Evolutionary conservation across 1,139 yeast species (phyloP), one percentile per base, ranked within the genome.

Genomic region (Candida sanyaensis): DNA sequence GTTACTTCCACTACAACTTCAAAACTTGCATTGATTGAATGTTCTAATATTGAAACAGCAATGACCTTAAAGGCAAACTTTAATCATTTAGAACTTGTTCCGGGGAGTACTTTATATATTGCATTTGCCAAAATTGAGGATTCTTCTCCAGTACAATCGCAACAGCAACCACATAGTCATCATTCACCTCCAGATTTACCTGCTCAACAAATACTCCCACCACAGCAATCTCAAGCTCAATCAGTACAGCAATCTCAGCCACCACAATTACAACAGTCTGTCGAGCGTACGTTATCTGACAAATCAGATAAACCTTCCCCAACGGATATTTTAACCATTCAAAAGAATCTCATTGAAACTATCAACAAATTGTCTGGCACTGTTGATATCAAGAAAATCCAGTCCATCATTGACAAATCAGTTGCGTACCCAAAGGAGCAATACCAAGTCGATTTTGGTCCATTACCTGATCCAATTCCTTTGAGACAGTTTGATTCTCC

Each of bases 401-500:
- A 57, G 1, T 69, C 76, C 2, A 54, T 74, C 3, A 60, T 75
- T 26, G 58, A 65, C 42, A 64, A 63, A 42, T 69, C 75, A 6
- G 50, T 65, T 13, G 54, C 62, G 6, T 71, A 64, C 51, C 63
- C 73, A 6, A 67, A 69, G 47, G 65, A 64, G 10, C 64, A 64
- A 45, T 75, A 75, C 56, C 70, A 66, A 50, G 64, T 66, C 43
- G 78, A 81, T 58, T 81, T 84, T 60, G 93, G 92, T 1, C 87
- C 88, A 11, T 68, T 85, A 38, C 92, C 92, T 0, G 88, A 83
- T 50, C 83, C 88, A 26, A 69, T 80, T 31, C 71, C 81, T 2
- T 64, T 74, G 30, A 77, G 96, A 54, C 86, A 83, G 50, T 92
- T 88, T 65, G 97, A 91, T 65, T 90, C 97, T 0, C 96, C 97